Percentiles rank a stretch among this genome's conserved stretches.
phyloP scores from a whole-genome alignment of 2,329 filamentous ascomycete genomes.

The Cercospora sojina region DNA sequence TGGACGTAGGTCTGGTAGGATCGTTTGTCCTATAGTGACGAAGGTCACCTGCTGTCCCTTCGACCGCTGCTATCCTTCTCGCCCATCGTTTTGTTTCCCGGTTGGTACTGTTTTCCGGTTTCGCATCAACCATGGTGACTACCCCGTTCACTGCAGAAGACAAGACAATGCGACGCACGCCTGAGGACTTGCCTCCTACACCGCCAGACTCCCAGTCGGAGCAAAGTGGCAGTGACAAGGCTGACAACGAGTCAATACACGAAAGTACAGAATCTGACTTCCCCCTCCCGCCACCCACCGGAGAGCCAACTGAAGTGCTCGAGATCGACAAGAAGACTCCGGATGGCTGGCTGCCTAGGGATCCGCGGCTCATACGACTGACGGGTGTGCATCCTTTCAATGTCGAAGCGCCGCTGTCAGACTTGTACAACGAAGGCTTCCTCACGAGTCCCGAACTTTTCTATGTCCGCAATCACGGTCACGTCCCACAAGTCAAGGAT shows the following conservation, averaged over 20 bases:
- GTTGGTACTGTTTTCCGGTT: background rate
- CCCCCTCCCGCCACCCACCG: conserved; percentile 67
- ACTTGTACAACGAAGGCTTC: conserved; percentile 77
- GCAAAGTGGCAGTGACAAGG: conserved; percentile 34
- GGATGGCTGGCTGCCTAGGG: conserved; percentile 75
- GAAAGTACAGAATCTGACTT: conserved; percentile 54
- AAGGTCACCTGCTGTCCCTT: background rate
- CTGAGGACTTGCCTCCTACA: conserved; percentile 37
- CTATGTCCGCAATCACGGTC: conserved; percentile 88
- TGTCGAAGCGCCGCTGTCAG: conserved; percentile 76
- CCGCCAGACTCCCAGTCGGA: conserved; percentile 41
- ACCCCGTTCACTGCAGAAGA: conserved; percentile 17
- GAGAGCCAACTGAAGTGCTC: conserved; percentile 60
- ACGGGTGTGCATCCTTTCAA: conserved; percentile 93
- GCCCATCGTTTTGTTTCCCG: background rate
- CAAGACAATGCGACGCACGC: conserved; percentile 26
- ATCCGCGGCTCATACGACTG: conserved; percentile 77
- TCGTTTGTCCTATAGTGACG: conserved; percentile 1
- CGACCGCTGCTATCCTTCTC: background rate
- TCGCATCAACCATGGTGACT: conserved; percentile 15
- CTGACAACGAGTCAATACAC: conserved; percentile 52
- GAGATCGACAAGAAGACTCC: conserved; percentile 79
- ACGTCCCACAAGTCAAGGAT: conserved; percentile 73
- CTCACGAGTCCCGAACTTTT: conserved; percentile 84
- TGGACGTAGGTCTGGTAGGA: background rate